Evolutionary conservation across 345 rosid genomes (phyloP), one percentile per base, ranked within the genome.

Genomic region (Mallotus nudiflorus): DNA sequence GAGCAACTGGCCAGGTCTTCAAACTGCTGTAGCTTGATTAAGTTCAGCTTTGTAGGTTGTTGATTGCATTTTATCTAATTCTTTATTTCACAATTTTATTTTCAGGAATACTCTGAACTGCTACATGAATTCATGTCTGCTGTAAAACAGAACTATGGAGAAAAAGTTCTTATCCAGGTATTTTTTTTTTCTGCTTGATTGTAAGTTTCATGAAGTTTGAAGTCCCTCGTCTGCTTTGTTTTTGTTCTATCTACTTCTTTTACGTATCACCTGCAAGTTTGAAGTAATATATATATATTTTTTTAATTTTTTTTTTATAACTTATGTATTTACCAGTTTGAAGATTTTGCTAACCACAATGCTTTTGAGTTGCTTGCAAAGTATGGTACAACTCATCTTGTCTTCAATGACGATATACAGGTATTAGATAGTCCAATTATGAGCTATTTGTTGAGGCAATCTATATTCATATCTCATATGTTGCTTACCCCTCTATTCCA

Each of bases 271-370:
- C 74, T 77, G 73, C 90, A n/a, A n/a, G n/a, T n/a, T n/a, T n/a
- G n/a, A n/a, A n/a, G n/a, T n/a, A n/a, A n/a, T n/a, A n/a, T n/a
- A n/a, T n/a, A n/a, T n/a, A n/a, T n/a, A n/a, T n/a, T n/a, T n/a
- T n/a, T n/a, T n/a, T n/a, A n/a, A n/a, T n/a, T n/a, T n/a, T n/a
- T n/a, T n/a, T n/a, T n/a, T n/a, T n/a, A n/a, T n/a, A n/a, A n/a
- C n/a, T n/a, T n/a, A n/a, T n/a, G n/a, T n/a, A n/a, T n/a, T n/a
- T n/a, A n/a, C n/a, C n/a, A 91, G 98, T 94, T 94, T 78, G 98
- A 94, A 83, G 98, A 94, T 79, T 93, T 93, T 73, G 98, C 98
- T 53, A 91, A 93, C 75, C 98, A 93, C 85, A 89, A 93, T 49
- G 98, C 98, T 13, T 91, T 91, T 51, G 87, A 88, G 60, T 76